phyloP scores from a whole-genome alignment of 1,139 yeast species.

The Kluyveromyces marxianus region DNA sequence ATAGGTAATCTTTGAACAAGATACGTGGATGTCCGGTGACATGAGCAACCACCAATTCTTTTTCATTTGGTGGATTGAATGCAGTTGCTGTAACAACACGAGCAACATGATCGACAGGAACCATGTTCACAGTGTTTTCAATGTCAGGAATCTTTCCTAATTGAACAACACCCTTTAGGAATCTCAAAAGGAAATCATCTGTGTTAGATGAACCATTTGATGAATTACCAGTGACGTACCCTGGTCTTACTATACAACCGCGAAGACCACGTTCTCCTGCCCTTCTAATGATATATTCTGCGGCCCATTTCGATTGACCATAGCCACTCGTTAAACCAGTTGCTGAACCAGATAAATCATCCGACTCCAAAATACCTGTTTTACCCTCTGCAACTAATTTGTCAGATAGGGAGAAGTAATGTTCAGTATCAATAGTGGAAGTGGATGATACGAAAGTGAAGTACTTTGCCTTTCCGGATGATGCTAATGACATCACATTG shows the following conservation, averaged over 20 bases:
- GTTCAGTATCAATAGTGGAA: slow-evolving; percentile 78
- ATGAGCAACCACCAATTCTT: slow-evolving; percentile 67
- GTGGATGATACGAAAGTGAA: slow-evolving; percentile 95
- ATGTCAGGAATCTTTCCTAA: slow-evolving; percentile 82
- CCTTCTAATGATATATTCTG: slow-evolving; percentile 76
- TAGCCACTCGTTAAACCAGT: slow-evolving; percentile 84
- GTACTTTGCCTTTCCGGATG: slow-evolving; percentile 60
- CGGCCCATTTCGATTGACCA: slow-evolving; percentile 97
- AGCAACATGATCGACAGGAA: slow-evolving; percentile 97
- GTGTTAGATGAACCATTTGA: slow-evolving; percentile 84
- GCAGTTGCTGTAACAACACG: slow-evolving; percentile 81
- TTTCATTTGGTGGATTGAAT: slow-evolving; percentile 56
- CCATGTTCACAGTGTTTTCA: slow-evolving; percentile 85
- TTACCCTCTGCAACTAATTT: slow-evolving; percentile 55
- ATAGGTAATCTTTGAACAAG: slow-evolving; percentile 66
- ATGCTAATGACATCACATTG: slow-evolving; percentile 75
- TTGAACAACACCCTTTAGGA: slow-evolving; percentile 91
- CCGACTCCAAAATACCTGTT: slow-evolving; percentile 71
- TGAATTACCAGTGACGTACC: slow-evolving; percentile 87
- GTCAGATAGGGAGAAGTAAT: slow-evolving; percentile 74
- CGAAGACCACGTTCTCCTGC: slow-evolving; percentile 84
- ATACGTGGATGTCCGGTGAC: slow-evolving; percentile 97
- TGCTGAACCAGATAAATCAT: slow-evolving; percentile 73
- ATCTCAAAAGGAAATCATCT: slow-evolving; percentile 89
- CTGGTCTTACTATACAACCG: slow-evolving; percentile 91